These are phyloP conservation scores for Vigna unguiculata DNA, from an alignment of 306 rosid species.

Conservation along the genomic window DNA sequence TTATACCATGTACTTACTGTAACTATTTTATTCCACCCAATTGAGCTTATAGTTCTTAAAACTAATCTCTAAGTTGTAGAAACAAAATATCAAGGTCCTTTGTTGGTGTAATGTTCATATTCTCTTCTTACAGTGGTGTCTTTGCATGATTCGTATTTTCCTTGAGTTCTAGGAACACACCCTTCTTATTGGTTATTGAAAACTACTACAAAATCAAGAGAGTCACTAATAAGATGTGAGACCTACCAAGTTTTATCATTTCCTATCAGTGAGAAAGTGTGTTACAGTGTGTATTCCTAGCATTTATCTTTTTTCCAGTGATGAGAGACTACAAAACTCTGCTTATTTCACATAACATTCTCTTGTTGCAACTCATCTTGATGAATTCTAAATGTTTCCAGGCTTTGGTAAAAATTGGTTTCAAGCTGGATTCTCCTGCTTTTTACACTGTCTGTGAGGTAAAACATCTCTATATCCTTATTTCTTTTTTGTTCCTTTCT, in stretches of 20 bases:
- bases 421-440: slow-evolving; percentile 89
- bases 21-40: background rate
- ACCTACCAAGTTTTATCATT: background rate
- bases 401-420: slow-evolving; percentile 84
- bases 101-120: slow-evolving; percentile 11
- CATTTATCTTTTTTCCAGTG: background rate
- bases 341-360: slow-evolving; percentile 26
- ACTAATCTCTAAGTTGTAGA: background rate
- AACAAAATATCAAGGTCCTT: slow-evolving; percentile 20
- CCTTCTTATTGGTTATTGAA: background rate
- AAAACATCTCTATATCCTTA: slow-evolving; percentile 32
- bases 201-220: background rate
- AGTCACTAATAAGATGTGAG: background rate
- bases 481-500: slow-evolving; percentile 20
- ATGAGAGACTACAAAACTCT: slow-evolving; percentile 16
- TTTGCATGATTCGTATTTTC: slow-evolving; percentile 7
- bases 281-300: background rate
- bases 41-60: slow-evolving; percentile 28
- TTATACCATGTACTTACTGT: background rate
- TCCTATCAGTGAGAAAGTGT: background rate
- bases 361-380: slow-evolving; percentile 20
- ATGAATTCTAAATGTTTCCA: slow-evolving; percentile 50
- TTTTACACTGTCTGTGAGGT: slow-evolving; percentile 92
- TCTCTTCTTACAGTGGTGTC: background rate
- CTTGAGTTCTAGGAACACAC: too few relatives aligned